These are phyloP conservation scores for Wickerhamomyces hampshirensis DNA, from an alignment of 805 yeast species.

Conservation along the genomic window DNA sequence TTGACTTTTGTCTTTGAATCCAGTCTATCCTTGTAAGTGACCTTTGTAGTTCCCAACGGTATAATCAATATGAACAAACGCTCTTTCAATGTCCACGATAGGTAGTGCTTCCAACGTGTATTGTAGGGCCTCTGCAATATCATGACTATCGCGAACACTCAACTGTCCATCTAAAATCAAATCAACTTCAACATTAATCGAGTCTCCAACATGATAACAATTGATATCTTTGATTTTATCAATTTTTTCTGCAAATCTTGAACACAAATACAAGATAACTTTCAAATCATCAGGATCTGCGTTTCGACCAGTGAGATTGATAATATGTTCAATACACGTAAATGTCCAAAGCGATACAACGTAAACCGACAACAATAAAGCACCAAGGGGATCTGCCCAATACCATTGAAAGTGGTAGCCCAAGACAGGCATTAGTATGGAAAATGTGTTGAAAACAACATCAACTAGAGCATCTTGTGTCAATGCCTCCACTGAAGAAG, in stretches of 20 bases:
- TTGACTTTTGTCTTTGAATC: no score
- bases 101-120: conserved; percentile 77
- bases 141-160: conserved; percentile 65
- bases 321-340: conserved; percentile 67
- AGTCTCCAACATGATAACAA: conserved; percentile 77
- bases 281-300: conserved; percentile 61
- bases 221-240: conserved; percentile 58
- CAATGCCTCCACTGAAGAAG: conserved; percentile 69
- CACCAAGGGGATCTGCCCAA: conserved; percentile 79
- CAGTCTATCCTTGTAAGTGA: conserved; percentile 26
- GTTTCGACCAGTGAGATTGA: conserved; percentile 69
- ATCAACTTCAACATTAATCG: conserved; percentile 72
- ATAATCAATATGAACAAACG: conserved; percentile 76
- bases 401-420: conserved; percentile 51
- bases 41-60: conserved; percentile 35
- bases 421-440: conserved; percentile 62
- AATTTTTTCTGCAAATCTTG: conserved; percentile 65
- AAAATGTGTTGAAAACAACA: conserved; percentile 65
- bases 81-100: conserved; percentile 69
- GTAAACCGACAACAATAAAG: conserved; percentile 55
- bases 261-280: conserved; percentile 61
- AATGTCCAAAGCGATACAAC: conserved; percentile 59
- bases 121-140: conserved; percentile 76
- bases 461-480: conserved; percentile 83
- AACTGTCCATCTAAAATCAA: conserved; percentile 50